These are phyloP conservation scores for Penicillium psychrofluorescens DNA, from an alignment of 495 filamentous ascomycete genomes.

Conservation along the genomic window DNA sequence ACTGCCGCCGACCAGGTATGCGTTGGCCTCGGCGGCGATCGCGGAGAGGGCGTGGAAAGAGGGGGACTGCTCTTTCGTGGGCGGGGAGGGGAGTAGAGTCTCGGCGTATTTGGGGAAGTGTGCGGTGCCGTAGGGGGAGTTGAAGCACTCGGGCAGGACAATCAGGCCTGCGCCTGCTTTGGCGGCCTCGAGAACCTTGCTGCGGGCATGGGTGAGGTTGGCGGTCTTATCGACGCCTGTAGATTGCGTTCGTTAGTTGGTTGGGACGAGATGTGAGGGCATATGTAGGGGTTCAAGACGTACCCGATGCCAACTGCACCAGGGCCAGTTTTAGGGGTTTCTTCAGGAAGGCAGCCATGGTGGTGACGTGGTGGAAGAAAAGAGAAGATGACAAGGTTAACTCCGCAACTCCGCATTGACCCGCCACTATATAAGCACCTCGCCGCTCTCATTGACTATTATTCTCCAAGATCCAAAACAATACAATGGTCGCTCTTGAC, in stretches of 20 bases:
- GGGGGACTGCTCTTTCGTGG: constrained; percentile 60
- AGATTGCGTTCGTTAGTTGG: not conserved
- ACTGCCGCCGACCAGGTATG: constrained; percentile 83
- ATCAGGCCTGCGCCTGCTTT: constrained; percentile 58
- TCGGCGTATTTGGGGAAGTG: constrained; percentile 93
- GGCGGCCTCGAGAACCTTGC: constrained; percentile 78
- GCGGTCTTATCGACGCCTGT: constrained; percentile 70
- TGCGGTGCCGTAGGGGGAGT: constrained; percentile 88
- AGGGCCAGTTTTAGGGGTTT: constrained; percentile 74
- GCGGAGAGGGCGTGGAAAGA: constrained; percentile 76
- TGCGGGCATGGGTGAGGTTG: constrained; percentile 76
- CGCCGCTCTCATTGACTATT: no score
- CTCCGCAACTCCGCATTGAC: no score
- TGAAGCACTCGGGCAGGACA: constrained; percentile 81
- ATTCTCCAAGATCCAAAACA: not conserved
- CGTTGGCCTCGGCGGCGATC: constrained; percentile 66
- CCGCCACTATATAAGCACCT: no score
- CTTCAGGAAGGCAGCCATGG: constrained; percentile 54
- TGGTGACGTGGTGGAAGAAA: not conserved
- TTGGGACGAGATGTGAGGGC: not conserved
- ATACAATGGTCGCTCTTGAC: constrained; percentile 36
- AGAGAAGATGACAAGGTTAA: not conserved
- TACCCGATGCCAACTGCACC: constrained; percentile 71
- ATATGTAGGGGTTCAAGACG: not conserved
- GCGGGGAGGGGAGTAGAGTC: constrained; percentile 71